Percentiles rank a stretch among this genome's conserved stretches.
These are phyloP conservation scores for Xanthoconium purpureum DNA, from an alignment of 768 basidiomycete genomes.

Conservation along the genomic window DNA sequence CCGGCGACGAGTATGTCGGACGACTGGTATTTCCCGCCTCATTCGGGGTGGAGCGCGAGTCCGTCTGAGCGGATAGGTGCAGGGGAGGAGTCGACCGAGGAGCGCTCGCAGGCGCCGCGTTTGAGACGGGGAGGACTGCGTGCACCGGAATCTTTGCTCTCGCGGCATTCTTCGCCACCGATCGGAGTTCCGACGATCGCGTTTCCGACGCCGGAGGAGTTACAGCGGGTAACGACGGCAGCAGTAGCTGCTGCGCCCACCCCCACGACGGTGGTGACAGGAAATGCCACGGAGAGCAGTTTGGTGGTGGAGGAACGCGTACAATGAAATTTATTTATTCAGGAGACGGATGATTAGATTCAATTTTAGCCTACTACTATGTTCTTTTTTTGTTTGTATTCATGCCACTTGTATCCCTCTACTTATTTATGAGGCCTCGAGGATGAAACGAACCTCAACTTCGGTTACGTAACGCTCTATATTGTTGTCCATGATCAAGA, in stretches of 20 bases:
- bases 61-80: constrained; percentile 18
- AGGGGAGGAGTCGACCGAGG: constrained; percentile 34
- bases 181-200: constrained; percentile 23
- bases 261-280: not conserved
- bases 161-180: constrained; percentile 43
- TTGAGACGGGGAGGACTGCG: constrained; percentile 66
- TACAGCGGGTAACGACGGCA: constrained; percentile 17
- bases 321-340: constrained; percentile 9
- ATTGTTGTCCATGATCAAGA: constrained; percentile 58
- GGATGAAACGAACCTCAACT: not conserved
- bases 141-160: constrained; percentile 58
- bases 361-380: not conserved
- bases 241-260: not conserved
- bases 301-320: constrained; percentile 11
- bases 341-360: constrained; percentile 5
- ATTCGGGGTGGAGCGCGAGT: constrained; percentile 18
- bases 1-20: constrained; percentile 29
- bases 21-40: constrained; percentile 34
- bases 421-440: not conserved
- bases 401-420: not conserved
- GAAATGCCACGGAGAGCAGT: constrained; percentile 10
- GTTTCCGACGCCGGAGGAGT: constrained; percentile 22
- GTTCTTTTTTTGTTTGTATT: not conserved
- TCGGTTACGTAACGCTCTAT: constrained; percentile 8
- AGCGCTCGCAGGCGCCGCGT: constrained; percentile 44